A percentile compares a stretch with the other conserved stretches of the same genome.
phyloP scores from a whole-genome alignment of 1,284 basidiomycete species.

The Cryptococcus sp. region DNA sequence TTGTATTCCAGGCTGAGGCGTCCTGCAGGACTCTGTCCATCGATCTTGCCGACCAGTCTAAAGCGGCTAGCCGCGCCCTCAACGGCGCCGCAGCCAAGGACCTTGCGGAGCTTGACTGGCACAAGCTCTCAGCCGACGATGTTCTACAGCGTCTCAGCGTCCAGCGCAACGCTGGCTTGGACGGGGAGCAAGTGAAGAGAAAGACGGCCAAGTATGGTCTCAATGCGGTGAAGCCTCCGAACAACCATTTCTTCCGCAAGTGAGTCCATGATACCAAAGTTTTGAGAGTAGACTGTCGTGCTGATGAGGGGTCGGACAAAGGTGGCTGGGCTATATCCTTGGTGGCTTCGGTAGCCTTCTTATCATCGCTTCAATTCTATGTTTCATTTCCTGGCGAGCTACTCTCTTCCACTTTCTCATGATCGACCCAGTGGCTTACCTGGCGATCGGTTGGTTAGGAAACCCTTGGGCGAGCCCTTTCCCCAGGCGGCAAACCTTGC shows the following conservation, averaged over 20 bases:
- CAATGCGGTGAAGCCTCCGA: conserved; percentile 50
- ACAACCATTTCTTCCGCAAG: conserved; percentile 46
- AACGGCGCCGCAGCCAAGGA: conserved; percentile 31
- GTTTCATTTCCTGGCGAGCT: conserved; percentile 52
- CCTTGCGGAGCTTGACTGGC: conserved; percentile 56
- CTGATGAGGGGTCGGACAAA: conserved; percentile 5
- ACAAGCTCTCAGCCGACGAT: conserved; percentile 54
- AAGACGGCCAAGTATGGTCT: conserved; percentile 51
- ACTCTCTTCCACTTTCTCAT: neutral
- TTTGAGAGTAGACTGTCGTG: neutral
- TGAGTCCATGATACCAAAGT: conserved; percentile 11
- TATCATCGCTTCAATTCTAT: conserved; percentile 54
- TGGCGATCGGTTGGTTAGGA: conserved; percentile 41
- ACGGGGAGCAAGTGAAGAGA: conserved; percentile 55
- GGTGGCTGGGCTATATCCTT: conserved; percentile 52
- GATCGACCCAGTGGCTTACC: neutral
- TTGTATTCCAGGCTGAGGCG: neutral
- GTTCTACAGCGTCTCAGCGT: conserved; percentile 56
- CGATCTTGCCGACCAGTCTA: conserved; percentile 32
- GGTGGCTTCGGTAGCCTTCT: conserved; percentile 60
- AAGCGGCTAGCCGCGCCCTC: conserved; percentile 11
- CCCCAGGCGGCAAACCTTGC: conserved; percentile 53
- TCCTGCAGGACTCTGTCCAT: conserved; percentile 41
- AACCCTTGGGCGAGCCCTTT: conserved; percentile 50
- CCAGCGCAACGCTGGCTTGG: conserved; percentile 55